Evolutionary conservation across 208 protist species (phyloP).

Genomic region (Tritrichomonas musculus): DNA sequence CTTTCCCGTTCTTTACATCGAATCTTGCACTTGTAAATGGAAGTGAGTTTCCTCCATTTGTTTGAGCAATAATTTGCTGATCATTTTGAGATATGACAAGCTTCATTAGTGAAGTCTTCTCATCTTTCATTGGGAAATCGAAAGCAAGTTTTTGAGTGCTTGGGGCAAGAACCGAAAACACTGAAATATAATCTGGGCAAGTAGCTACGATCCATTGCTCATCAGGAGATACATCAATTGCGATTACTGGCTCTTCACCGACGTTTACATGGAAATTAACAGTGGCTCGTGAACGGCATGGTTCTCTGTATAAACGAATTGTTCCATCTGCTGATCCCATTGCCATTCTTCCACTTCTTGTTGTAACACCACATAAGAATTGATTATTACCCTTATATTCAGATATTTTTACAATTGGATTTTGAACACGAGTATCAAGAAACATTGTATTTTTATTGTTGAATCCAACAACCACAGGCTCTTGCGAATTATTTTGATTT

Average conservation of each 20-base stretch:
- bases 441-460: background rate
- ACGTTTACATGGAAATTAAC: conserved; percentile 13
- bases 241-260: background rate
- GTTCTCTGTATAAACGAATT: background rate
- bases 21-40: background rate
- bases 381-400: conserved; percentile 16
- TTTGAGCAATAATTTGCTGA: background rate
- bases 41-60: background rate
- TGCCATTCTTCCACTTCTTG: background rate
- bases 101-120: background rate
- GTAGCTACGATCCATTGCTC: background rate
- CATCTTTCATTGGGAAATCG: background rate
- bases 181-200: background rate
- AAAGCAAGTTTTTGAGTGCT: background rate
- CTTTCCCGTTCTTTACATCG: background rate
- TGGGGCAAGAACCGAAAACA: background rate
- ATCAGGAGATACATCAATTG: background rate
- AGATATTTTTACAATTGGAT: background rate
- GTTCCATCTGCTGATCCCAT: background rate
- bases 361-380: background rate
- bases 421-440: background rate
- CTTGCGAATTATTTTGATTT: background rate
- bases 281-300: background rate
- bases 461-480: background rate
- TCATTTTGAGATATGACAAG: background rate